These are phyloP conservation scores for Rugosomyces carneus DNA, from an alignment of 1,284 basidiomycete species.

Conservation along the genomic window DNA sequence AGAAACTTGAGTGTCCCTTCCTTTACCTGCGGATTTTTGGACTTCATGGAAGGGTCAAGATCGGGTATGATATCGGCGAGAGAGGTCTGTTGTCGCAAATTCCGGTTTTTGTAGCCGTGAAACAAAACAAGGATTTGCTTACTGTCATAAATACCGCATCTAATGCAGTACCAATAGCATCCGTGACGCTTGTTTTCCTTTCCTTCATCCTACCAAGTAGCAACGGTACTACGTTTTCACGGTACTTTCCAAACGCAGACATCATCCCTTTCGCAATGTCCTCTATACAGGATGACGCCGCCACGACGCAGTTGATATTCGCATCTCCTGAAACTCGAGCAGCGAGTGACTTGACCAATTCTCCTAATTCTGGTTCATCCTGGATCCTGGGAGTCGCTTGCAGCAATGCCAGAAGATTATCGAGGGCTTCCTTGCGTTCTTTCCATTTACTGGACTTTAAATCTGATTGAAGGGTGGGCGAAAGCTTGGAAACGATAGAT, in stretches of 20 bases:
- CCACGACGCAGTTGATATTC: constrained; percentile 94
- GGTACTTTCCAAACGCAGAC: constrained; percentile 68
- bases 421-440: constrained; percentile 90
- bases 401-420: constrained; percentile 75
- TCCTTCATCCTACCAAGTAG: constrained; percentile 94
- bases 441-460: constrained; percentile 97
- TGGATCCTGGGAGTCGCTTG: constrained; percentile 73
- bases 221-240: constrained; percentile 69
- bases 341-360: constrained; percentile 73
- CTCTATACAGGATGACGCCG: constrained; percentile 83
- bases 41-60: constrained; percentile 69
- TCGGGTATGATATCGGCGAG: constrained; percentile 85
- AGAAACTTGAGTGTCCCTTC: constrained; percentile 91
- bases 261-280: constrained; percentile 82
- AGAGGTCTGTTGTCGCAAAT: constrained; percentile 49
- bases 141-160: constrained; percentile 89
- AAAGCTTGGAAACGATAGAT: constrained; percentile 72
- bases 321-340: constrained; percentile 84
- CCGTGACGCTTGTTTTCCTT: constrained; percentile 86
- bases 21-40: constrained; percentile 97
- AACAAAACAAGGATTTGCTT: constrained; percentile 22
- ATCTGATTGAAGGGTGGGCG: constrained; percentile 66
- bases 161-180: constrained; percentile 81
- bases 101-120: constrained; percentile 7
- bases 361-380: constrained; percentile 69